Conservation (phyloP, 2,329 filamentous ascomycete species). For the Lojkania enalia region DNA sequence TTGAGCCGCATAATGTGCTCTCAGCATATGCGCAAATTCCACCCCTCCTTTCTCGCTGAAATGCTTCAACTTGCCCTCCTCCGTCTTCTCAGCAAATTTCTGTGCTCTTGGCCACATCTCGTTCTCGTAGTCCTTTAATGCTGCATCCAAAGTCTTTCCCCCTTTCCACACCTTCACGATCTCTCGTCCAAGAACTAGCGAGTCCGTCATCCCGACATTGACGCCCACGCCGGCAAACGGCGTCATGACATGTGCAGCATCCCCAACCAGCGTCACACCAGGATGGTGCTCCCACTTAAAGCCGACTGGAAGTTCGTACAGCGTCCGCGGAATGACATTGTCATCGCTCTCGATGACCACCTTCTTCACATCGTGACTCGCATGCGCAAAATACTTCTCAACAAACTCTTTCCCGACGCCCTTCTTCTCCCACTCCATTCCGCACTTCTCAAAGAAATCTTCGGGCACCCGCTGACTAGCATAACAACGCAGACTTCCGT, state of each 20-base stretch:
- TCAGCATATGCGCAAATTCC: conserved; percentile 28
- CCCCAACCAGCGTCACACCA: conserved; percentile 61
- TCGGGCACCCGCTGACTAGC: conserved; percentile 46
- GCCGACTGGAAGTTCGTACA: conserved; percentile 59
- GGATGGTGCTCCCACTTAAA: conserved; percentile 54
- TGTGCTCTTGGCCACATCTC: conserved; percentile 30
- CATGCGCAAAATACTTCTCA: conserved; percentile 24
- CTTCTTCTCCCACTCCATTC: conserved; percentile 49
- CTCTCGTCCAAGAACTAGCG: conserved; percentile 50
- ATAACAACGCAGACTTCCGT: conserved; percentile 52
- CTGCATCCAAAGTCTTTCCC: conserved; percentile 25
- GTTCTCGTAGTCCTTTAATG: conserved; percentile 26
- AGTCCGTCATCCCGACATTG: conserved; percentile 61
- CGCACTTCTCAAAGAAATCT: conserved; percentile 47
- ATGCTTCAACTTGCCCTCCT: conserved; percentile 24
- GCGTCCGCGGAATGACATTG: conserved; percentile 25
- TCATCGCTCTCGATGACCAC: conserved; percentile 26
- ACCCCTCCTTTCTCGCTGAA: conserved; percentile 24
- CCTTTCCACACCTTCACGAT: conserved; percentile 22
- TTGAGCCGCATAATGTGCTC: conserved; percentile 1
- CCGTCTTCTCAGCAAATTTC: conserved; percentile 23
- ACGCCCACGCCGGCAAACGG: conserved; percentile 64
- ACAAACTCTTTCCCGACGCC: conserved; percentile 27
- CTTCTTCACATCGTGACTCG: conserved; percentile 41
- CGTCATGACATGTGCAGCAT: conserved; percentile 64